Evolutionary conservation across 805 yeast genomes (phyloP).

Genomic region (Candida peoriensis): DNA sequence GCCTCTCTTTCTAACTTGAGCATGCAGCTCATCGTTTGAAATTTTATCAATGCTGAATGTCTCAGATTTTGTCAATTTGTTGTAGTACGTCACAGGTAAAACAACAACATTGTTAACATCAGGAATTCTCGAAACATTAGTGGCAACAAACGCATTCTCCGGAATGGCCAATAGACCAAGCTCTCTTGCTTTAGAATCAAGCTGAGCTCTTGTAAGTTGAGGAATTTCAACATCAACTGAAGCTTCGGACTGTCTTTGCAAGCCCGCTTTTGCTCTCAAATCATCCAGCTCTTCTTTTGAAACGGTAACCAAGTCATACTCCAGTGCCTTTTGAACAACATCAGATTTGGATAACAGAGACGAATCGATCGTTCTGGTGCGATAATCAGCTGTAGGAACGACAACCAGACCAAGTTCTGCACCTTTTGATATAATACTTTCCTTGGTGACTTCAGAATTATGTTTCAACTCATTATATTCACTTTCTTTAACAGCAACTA

Average conservation of each 20-base stretch:
- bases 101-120: conserved; percentile 56
- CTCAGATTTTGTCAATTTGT: conserved; percentile 45
- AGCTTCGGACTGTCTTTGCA: conserved; percentile 1
- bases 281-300: conserved; percentile 29
- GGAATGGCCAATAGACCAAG: conserved; percentile 54
- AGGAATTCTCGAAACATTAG: conserved; percentile 51
- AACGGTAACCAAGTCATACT: conserved; percentile 31
- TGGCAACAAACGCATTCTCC: conserved; percentile 52
- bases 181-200: conserved; percentile 37
- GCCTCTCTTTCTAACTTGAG: conserved; percentile 47
- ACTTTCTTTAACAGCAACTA: conserved; percentile 27
- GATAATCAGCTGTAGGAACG: conserved; percentile 28
- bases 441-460: conserved; percentile 1
- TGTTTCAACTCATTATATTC: conserved; percentile 24
- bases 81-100: conserved; percentile 60
- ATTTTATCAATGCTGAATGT: conserved; percentile 39
- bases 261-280: conserved; percentile 22
- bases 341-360: conserved; percentile 5
- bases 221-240: conserved; percentile 5
- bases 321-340: conserved; percentile 25
- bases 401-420: conserved; percentile 29
- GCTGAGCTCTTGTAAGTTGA: conserved; percentile 17
- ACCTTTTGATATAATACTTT: conserved; percentile 20
- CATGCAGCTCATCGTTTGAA: conserved; percentile 38
- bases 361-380: conserved; percentile 4